Evolutionary conservation across 208 protist genomes (phyloP).

Genomic region (Novymonas esmeraldas): DNA sequence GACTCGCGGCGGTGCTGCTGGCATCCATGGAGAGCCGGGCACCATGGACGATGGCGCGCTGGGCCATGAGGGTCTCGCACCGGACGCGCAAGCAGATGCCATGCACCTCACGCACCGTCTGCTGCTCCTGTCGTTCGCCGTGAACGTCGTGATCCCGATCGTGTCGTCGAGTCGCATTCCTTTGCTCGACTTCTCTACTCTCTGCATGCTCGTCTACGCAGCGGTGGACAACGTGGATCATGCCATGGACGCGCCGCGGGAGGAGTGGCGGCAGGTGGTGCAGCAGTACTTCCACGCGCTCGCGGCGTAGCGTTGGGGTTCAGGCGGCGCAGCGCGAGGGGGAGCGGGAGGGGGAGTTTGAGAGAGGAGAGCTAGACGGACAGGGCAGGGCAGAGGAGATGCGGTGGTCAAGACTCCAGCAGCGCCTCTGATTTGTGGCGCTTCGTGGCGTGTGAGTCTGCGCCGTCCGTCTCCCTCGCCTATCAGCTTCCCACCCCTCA

Average conservation of each 20-base stretch:
- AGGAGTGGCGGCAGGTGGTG: slow-evolving; percentile 54
- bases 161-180: slow-evolving; percentile 44
- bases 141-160: slow-evolving; percentile 71
- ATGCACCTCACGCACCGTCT: slow-evolving; percentile 17
- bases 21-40: not conserved
- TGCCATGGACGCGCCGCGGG: slow-evolving; percentile 13
- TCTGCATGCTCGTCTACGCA: slow-evolving; percentile 63
- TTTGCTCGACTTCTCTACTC: slow-evolving; percentile 59
- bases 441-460: too few relatives aligned
- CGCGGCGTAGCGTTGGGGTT: slow-evolving; percentile 1
- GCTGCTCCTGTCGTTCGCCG: slow-evolving; percentile 50
- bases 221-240: slow-evolving; percentile 31
- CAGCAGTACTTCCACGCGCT: slow-evolving; percentile 54
- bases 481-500: too few relatives aligned
- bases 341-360: not conserved
- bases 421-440: too few relatives aligned
- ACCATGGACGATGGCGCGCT: not conserved
- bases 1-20: not conserved
- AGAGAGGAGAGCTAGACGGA: not conserved
- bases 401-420: too few relatives aligned
- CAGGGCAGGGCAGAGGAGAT: too few relatives aligned
- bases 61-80: slow-evolving; percentile 1
- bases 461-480: too few relatives aligned
- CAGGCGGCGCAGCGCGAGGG: not conserved
- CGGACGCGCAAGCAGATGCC: slow-evolving; percentile 6